phyloP scores from a whole-genome alignment of 306 rosid genomes.

The Aeschynomene evenia region DNA sequence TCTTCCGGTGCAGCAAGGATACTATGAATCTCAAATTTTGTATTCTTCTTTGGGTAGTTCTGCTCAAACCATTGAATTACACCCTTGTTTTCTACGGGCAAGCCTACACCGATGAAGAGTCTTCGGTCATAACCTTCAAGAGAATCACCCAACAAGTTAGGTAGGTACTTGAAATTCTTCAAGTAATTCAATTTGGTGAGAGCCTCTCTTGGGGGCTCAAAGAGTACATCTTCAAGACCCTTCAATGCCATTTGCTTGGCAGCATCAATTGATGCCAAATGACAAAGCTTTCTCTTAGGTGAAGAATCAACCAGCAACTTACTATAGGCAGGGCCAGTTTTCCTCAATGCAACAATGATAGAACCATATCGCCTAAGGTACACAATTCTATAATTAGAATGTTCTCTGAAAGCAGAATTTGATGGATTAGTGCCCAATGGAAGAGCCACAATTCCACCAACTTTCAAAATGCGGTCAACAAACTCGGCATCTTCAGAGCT shows the following conservation, averaged over 20 bases:
- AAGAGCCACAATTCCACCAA: conserved; percentile 60
- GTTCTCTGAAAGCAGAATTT: conserved; percentile 26
- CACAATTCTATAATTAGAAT: conserved; percentile 50
- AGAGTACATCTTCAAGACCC: conserved; percentile 51
- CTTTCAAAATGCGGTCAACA: conserved; percentile 49
- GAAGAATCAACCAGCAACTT: conserved; percentile 14
- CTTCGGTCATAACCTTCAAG: conserved; percentile 42
- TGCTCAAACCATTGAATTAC: conserved; percentile 46
- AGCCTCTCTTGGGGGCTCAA: conserved; percentile 50
- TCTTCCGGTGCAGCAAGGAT: conserved; percentile 24
- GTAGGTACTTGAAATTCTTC: conserved; percentile 57
- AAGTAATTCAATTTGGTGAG: conserved; percentile 29
- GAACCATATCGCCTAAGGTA: conserved; percentile 40
- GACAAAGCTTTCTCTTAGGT: conserved; percentile 43
- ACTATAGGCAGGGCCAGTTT: conserved; percentile 19
- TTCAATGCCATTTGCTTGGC: conserved; percentile 28
- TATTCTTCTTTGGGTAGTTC: conserved; percentile 54
- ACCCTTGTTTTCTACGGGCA: conserved; percentile 40
- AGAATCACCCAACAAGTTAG: conserved; percentile 55
- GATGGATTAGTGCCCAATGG: conserved; percentile 42
- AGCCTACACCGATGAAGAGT: conserved; percentile 47
- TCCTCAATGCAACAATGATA: conserved; percentile 55
- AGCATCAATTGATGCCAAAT: conserved; percentile 9
- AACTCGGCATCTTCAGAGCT: conserved; percentile 40
- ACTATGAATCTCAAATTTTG: conserved; percentile 47